Percentiles rank a stretch among this genome's conserved stretches.
Evolutionary conservation across 345 rosid species (phyloP).

Genomic region (Eucalyptus regnans): DNA sequence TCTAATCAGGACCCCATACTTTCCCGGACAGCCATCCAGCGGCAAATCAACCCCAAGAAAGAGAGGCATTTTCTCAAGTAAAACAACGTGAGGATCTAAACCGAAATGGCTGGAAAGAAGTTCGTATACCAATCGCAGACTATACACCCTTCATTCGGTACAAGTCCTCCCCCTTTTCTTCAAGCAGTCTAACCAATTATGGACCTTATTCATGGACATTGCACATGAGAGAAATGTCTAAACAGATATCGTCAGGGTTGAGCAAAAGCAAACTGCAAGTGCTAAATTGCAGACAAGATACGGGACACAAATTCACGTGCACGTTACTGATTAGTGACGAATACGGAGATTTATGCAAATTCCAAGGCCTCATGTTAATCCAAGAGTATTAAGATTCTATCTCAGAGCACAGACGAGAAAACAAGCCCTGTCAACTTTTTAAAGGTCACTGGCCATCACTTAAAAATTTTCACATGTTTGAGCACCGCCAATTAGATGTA

Average conservation of each 20-base stretch:
- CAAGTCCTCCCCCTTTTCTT: slow-evolving; percentile 60
- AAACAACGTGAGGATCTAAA: not conserved
- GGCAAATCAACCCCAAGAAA: slow-evolving; percentile 44
- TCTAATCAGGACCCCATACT: slow-evolving; percentile 52
- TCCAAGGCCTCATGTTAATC: not conserved
- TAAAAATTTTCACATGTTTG: not conserved
- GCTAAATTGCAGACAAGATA: not conserved
- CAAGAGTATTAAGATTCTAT: not conserved
- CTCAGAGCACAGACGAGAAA: not conserved
- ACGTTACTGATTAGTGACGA: not conserved
- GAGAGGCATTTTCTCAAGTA: not conserved
- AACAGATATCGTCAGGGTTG: not conserved
- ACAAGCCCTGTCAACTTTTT: not conserved
- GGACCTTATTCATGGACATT: slow-evolving; percentile 24
- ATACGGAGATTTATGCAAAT: not conserved
- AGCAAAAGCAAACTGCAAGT: not conserved
- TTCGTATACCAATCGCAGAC: slow-evolving; percentile 8
- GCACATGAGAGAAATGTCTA: not conserved
- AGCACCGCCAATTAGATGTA: not conserved
- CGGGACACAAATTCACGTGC: not conserved
- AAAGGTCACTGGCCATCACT: not conserved
- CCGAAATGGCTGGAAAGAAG: not conserved
- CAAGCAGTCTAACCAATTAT: slow-evolving; percentile 62
- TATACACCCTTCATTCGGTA: slow-evolving; percentile 65
- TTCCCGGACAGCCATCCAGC: slow-evolving; percentile 47